Evolutionary conservation across 495 filamentous ascomycete species (phyloP), one percentile per base, ranked within the genome.

Genomic region (Thermothielavioides terrestris): DNA sequence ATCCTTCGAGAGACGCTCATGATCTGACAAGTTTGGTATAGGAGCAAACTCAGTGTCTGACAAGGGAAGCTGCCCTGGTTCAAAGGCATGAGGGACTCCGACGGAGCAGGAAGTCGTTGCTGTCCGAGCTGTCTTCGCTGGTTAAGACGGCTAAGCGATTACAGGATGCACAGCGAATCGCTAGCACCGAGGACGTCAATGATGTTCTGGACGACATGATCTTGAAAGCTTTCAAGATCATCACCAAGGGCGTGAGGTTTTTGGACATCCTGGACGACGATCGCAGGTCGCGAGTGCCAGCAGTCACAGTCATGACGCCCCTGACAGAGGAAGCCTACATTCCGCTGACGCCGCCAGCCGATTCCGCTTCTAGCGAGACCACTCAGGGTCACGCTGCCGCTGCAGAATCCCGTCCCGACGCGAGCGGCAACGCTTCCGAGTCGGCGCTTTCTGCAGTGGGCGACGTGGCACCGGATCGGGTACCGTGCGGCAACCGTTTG

Each of bases 1-100:
- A n/a, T n/a, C n/a, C n/a, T n/a, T n/a, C n/a, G n/a, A n/a, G n/a
- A n/a, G n/a, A n/a, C n/a, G n/a, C n/a, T n/a, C n/a, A n/a, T 50
- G 48, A 59, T 49, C 31, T 53, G 40, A 41, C 39, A 47, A 22
- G 50, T 56, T 10, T n/a, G n/a, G 6, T 22, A 49, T 54, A 94
- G 89, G 89, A 97, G 69, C 84, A 78, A 61, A 88, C 89, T 17
- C 77, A 87, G 50, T 97, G 92, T 63, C 72, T 97, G 42, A 94
- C 84, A 46, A 75, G 89, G 37, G 90, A 95, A 47, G 82, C 88
- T 1, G 50, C 75, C 6, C 70, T 87, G 35, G 79, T 99, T 1
- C 77, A 83, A 58, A 74, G 76, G 21, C 85, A 85, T 56, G 83
- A 89, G 42, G 78, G 74, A n/a, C 69, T 99, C 17, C 82, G 89